Conservation (phyloP, 148 eudicot species). For the Pharnaceum exiguum region DNA sequence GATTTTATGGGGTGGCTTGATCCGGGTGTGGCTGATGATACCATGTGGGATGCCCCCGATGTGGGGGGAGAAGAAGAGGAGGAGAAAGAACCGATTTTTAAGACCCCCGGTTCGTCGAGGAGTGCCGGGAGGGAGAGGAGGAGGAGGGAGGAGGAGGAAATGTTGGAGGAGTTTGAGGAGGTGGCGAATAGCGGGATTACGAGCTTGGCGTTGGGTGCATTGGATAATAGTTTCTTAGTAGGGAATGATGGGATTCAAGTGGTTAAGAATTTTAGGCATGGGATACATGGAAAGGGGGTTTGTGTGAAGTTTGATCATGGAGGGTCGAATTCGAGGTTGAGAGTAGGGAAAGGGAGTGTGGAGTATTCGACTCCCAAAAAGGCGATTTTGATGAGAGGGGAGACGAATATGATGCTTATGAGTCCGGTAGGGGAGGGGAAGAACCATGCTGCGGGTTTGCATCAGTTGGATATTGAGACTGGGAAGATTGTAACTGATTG, state of each 20-base stretch:
- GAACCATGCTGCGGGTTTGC: conserved; percentile 64
- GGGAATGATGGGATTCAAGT: conserved; percentile 75
- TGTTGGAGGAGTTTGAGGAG: conserved; percentile 86
- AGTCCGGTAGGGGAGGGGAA: conserved; percentile 72
- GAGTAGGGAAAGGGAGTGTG: conserved; percentile 19
- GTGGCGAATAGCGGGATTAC: conserved; percentile 65
- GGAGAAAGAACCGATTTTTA: conserved; percentile 3
- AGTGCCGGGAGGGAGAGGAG: conserved; percentile 35
- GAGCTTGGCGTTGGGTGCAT: conserved; percentile 85
- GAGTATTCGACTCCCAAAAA: conserved; percentile 57
- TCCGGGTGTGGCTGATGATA: conserved; percentile 73
- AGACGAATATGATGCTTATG: conserved; percentile 90
- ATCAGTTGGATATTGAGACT: conserved; percentile 87
- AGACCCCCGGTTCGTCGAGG: conserved; percentile 37
- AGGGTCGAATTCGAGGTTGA: background rate
- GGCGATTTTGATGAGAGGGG: conserved; percentile 83
- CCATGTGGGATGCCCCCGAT: conserved; percentile 86
- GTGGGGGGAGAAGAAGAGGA: conserved; percentile 41
- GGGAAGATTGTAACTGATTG: conserved; percentile 87
- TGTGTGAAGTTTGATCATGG: conserved; percentile 58
- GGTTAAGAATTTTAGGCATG: conserved; percentile 89
- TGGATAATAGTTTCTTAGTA: conserved; percentile 91
- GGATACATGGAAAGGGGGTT: conserved; percentile 96
- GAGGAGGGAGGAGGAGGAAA: conserved; percentile 36
- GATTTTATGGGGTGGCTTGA: conserved; percentile 83